Evolutionary conservation across 2,329 filamentous ascomycete genomes (phyloP).

Genomic region (Lecanosticta acicola): DNA sequence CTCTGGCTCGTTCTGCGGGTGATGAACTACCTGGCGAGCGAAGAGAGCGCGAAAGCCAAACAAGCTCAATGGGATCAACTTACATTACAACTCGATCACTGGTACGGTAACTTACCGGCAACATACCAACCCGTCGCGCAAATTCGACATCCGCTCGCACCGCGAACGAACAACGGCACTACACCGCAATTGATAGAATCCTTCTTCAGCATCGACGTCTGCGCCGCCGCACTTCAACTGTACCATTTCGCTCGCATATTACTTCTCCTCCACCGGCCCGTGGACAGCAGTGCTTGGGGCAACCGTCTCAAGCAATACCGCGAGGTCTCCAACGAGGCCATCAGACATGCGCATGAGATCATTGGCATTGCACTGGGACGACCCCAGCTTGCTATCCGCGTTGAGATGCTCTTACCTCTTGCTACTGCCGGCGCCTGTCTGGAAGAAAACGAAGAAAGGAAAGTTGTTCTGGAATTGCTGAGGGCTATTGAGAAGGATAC

Average conservation of each 20-base stretch:
- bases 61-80: constrained; percentile 47
- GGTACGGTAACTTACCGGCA: constrained; percentile 54
- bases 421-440: constrained; percentile 58
- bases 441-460: constrained; percentile 49
- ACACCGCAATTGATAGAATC: constrained; percentile 43
- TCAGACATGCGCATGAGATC: constrained; percentile 55
- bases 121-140: constrained; percentile 55
- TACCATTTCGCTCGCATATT: constrained; percentile 61
- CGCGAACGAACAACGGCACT: constrained; percentile 5
- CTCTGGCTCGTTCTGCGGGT: constrained; percentile 62
- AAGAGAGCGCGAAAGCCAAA: constrained; percentile 39
- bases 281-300: constrained; percentile 42
- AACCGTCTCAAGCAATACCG: constrained; percentile 51
- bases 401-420: constrained; percentile 54
- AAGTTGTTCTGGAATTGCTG: constrained; percentile 54
- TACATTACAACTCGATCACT: constrained; percentile 53
- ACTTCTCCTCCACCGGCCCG: constrained; percentile 53
- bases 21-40: constrained; percentile 56
- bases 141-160: constrained; percentile 22
- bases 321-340: constrained; percentile 49
- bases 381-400: constrained; percentile 50
- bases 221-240: constrained; percentile 59
- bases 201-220: constrained; percentile 60
- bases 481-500: constrained; percentile 57
- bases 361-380: constrained; percentile 55